Percentiles rank a stretch among this genome's conserved stretches.
phyloP scores from a whole-genome alignment of 2,329 filamentous ascomycete genomes.

The Macrophomina pseudophaseolina region DNA sequence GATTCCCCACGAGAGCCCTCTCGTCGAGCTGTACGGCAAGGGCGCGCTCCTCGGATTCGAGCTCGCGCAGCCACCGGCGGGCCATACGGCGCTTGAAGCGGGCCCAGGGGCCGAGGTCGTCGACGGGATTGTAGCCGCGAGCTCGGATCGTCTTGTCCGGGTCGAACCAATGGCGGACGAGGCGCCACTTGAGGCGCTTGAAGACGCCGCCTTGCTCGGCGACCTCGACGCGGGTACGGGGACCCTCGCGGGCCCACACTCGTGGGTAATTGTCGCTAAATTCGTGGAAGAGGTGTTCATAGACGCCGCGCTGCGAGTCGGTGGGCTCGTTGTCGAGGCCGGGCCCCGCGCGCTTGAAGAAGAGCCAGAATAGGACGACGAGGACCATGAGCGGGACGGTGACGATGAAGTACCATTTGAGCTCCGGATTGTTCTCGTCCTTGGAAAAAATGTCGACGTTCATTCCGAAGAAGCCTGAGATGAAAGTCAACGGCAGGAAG shows the following conservation, averaged over 20 bases:
- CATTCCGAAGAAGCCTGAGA: conserved; percentile 57
- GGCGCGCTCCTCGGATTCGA: conserved; percentile 7
- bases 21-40: not conserved
- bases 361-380: conserved; percentile 55
- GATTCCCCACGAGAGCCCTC: not conserved
- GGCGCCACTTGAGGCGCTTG: conserved; percentile 53
- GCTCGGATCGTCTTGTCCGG: conserved; percentile 47
- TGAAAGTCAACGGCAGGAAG: conserved; percentile 64
- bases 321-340: conserved; percentile 40
- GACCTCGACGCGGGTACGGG: conserved; percentile 46
- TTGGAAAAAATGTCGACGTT: conserved; percentile 54
- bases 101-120: conserved; percentile 48
- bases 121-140: conserved; percentile 38
- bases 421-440: conserved; percentile 42
- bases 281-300: conserved; percentile 57
- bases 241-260: conserved; percentile 56
- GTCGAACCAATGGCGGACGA: conserved; percentile 54
- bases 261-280: conserved; percentile 52
- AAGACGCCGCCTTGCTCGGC: conserved; percentile 48
- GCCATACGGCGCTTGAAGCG: conserved; percentile 47
- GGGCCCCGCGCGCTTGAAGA: conserved; percentile 47
- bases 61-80: conserved; percentile 46
- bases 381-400: conserved; percentile 52
- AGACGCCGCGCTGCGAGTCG: conserved; percentile 55
- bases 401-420: conserved; percentile 58